Evolutionary conservation across 2,329 filamentous ascomycete species (phyloP).

Genomic region (Clonostachys rhizophaga): DNA sequence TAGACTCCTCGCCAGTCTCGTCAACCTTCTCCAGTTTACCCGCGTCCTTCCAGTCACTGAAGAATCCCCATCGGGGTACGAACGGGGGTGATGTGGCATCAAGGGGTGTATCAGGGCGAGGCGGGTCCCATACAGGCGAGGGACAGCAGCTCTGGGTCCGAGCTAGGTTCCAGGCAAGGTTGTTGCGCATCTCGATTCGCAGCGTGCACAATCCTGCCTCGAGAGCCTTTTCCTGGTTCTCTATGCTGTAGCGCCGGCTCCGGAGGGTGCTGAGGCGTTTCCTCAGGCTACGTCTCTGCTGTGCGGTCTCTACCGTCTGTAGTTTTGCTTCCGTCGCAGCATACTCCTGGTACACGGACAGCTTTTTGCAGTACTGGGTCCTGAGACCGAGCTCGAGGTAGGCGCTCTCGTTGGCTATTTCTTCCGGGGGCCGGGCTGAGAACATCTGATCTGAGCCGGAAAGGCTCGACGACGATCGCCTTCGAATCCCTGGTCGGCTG

Average conservation of each 20-base stretch:
- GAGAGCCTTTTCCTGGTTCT: slow-evolving; percentile 39
- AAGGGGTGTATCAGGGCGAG: slow-evolving; percentile 12
- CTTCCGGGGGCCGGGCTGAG: slow-evolving; percentile 30
- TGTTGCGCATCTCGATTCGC: slow-evolving; percentile 40
- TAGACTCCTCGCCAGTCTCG: no score
- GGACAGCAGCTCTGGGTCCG: slow-evolving; percentile 7
- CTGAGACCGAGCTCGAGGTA: slow-evolving; percentile 39
- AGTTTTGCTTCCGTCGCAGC: slow-evolving; percentile 25
- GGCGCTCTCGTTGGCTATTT: slow-evolving; percentile 37
- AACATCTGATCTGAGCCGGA: slow-evolving; percentile 13
- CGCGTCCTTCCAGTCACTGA: no score
- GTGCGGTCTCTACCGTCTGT: slow-evolving; percentile 10
- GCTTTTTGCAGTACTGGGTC: slow-evolving; percentile 27
- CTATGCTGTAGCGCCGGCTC: slow-evolving; percentile 34
- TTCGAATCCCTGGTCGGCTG: neutral
- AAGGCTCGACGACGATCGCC: neutral
- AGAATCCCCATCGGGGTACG: slow-evolving; percentile 11
- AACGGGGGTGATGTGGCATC: slow-evolving; percentile 22
- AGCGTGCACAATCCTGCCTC: slow-evolving; percentile 42
- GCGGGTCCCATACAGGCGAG: neutral
- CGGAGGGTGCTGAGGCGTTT: slow-evolving; percentile 36
- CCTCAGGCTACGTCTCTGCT: slow-evolving; percentile 5
- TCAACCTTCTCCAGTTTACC: no score
- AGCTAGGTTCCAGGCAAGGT: slow-evolving; percentile 29
- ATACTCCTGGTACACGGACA: slow-evolving; percentile 31